Evolutionary conservation across 2,329 filamentous ascomycete genomes (phyloP).

Genomic region (Talaromyces rugulosus): DNA sequence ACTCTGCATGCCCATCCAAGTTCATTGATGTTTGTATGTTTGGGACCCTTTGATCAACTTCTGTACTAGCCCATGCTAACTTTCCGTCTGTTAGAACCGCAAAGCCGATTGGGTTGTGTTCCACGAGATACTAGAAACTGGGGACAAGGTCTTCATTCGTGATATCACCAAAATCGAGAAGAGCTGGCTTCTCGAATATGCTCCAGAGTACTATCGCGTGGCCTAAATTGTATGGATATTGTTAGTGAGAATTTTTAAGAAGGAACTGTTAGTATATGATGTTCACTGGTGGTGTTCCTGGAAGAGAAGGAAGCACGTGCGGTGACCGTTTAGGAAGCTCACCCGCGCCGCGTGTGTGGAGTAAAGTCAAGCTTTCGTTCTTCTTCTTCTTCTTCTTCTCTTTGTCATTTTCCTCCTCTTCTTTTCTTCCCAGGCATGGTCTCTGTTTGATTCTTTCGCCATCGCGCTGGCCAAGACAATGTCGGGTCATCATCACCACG

Average conservation of each 20-base stretch:
- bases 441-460: background rate
- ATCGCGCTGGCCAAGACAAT: slow-evolving; percentile 16
- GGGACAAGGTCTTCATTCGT: slow-evolving; percentile 81
- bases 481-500: slow-evolving; percentile 36
- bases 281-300: background rate
- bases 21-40: slow-evolving; percentile 76
- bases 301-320: background rate
- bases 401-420: background rate
- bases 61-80: slow-evolving; percentile 12
- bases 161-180: slow-evolving; percentile 94
- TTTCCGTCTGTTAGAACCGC: slow-evolving; percentile 56
- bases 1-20: slow-evolving; percentile 84
- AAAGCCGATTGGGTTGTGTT: slow-evolving; percentile 97
- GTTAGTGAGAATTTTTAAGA: background rate
- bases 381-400: background rate
- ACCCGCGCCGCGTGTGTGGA: background rate
- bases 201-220: slow-evolving; percentile 73
- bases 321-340: background rate
- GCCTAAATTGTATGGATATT: slow-evolving; percentile 19
- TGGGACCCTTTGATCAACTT: background rate
- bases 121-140: slow-evolving; percentile 86
- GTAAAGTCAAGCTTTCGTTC: background rate
- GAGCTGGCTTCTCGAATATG: slow-evolving; percentile 86
- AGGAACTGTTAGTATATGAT: background rate
- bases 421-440: background rate